Percentiles rank a stretch among this genome's conserved stretches.
Conservation (phyloP, 2,329 filamentous ascomycete species). For the Cercospora nicotianae region DNA sequence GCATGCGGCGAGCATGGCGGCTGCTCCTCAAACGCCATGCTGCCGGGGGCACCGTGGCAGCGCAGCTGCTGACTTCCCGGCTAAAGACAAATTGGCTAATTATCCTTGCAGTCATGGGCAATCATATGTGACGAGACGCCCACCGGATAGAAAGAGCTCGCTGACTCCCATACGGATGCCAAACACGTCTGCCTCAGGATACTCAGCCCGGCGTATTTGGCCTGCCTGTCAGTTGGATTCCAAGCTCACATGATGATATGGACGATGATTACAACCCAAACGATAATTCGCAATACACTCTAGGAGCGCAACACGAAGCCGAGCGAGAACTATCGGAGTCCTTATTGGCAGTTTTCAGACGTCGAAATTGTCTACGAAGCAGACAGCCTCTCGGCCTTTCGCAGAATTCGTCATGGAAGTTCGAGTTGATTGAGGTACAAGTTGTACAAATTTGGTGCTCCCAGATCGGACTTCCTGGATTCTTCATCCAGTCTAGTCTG, state of each 20-base stretch:
- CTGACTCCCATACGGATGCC: neutral
- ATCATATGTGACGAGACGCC: neutral
- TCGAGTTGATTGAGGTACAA: no score
- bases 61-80: neutral
- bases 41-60: no score
- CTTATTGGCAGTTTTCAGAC: neutral
- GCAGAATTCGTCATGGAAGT: no score
- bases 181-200: neutral
- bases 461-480: no score
- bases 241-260: neutral
- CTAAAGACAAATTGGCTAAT: neutral
- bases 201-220: neutral
- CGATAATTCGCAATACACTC: neutral
- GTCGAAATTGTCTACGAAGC: neutral
- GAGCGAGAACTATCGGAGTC: neutral
- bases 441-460: no score
- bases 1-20: no score
- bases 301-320: neutral
- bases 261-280: neutral
- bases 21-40: no score
- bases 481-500: no score
- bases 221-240: neutral
- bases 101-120: neutral
- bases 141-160: neutral
- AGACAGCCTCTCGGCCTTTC: neutral